Evolutionary conservation across 2,329 filamentous ascomycete genomes (phyloP), one percentile per base, ranked within the genome.

Genomic region (Fusarium globosum): DNA sequence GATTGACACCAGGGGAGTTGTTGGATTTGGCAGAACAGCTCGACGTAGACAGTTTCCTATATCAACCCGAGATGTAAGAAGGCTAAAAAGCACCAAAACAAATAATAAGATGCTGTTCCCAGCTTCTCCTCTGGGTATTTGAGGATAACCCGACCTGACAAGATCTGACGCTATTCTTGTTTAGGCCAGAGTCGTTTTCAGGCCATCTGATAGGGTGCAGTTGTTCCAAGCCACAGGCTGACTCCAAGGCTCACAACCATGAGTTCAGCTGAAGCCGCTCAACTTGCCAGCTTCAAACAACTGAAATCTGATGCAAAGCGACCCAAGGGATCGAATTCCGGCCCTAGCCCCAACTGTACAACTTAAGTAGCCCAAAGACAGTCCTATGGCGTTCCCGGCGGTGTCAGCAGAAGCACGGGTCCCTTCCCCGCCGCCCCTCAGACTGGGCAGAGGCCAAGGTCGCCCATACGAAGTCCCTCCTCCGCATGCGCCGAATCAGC

Each of bases 1-100:
- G 80, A 0, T 46, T 81, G 9, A 80, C 80, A 2, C 80, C 80
- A 2, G 74, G 78, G 7, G 79, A 81, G 53, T 57, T 81, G 21
- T 23, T 81, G 9, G 78, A 81, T 57, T 48, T 81, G 33, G 80
- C 80, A 4, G 80, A 81, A 33, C 74, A 80, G 46, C 51, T 81
- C 12, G 79, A 81, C 6, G 77, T 78, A 2, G 76, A 75, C 51
- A 67, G 66, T 4, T 75, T 77, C 6, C 16, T 77, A 1, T 77
- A 76, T 21, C 75, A 74, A 11, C 63, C 75, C 2, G 67, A 72
- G 16, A 60, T 76, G n/a, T 65, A 26, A 43, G 26, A 38, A 12
- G 7, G 20, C 14, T 4, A 11, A 35, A 8, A 23, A 10, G 11
- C 2, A 21, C 28, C 10, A 26, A 21, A 16, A 15, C 0, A 30